Percentiles rank a stretch among this genome's conserved stretches.
Evolutionary conservation across 495 filamentous ascomycete genomes (phyloP).

Genomic region (Tuber umbilicatum): DNA sequence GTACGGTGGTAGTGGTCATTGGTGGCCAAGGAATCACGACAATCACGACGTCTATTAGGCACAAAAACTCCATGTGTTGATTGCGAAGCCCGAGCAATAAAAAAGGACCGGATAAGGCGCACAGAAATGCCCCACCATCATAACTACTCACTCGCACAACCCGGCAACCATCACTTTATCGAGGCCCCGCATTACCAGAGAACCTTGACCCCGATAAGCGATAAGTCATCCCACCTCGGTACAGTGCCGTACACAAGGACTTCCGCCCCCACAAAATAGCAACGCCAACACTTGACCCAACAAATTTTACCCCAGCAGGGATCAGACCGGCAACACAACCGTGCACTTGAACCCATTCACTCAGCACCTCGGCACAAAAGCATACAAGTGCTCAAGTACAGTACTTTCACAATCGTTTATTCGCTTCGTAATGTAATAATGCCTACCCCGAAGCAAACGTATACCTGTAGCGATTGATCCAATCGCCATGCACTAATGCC

Average conservation of each 20-base stretch:
- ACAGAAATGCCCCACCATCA: background rate
- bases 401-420: constrained; percentile 1
- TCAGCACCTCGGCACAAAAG: background rate
- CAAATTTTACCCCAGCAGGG: background rate
- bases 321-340: background rate
- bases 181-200: too few species aligned
- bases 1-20: background rate
- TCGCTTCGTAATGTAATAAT: background rate
- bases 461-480: background rate
- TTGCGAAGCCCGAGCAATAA: background rate
- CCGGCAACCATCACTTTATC: background rate
- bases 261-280: background rate
- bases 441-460: background rate
- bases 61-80: background rate
- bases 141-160: background rate
- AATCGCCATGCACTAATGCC: background rate
- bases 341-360: background rate
- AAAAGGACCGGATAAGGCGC: background rate
- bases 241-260: too few species aligned
- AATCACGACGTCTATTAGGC: background rate
- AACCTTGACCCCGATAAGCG: background rate
- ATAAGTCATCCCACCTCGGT: too few species aligned
- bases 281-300: background rate
- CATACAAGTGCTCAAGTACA: too few species aligned
- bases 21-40: background rate